Evolutionary conservation across 257 asterid genomes (phyloP), one percentile per base, ranked within the genome.

Genomic region (Solanum chaucha): DNA sequence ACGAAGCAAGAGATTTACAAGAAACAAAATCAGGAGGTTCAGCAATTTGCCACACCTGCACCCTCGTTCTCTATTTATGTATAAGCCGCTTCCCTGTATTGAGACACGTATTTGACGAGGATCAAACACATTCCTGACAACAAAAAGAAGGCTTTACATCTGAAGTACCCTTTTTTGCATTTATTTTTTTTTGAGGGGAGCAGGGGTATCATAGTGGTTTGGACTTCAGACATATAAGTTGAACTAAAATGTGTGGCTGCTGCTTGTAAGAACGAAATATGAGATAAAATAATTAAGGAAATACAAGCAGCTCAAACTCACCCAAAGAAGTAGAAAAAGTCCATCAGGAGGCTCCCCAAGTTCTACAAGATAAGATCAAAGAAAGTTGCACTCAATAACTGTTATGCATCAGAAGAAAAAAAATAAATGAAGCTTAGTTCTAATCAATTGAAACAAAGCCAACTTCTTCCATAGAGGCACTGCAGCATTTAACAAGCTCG

Each of bases 311-410:
- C 64, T 85, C 82, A 87, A 87, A 90, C 99, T 93, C 92, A 97
- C 99, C 99, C 99, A 75, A 95, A 97, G 94, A 97, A 97, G 92
- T 94, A 97, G 88, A 97, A 94, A 89, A 97, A 97, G 91, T 97
- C 99, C 99, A 96, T 95, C 91, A 97, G 92, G 88, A 97, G 99
- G 92, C 98, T 93, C 88, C 99, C 99, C 87, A 88, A 94, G 88
- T 92, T 97, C 99, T 97, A 87, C 88, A 82, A 83, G 89, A 87
- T 28, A 10, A 86, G 34, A 82, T 83, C 83, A 80, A 70, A 35
- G 77, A 38, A 58, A 87, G 38, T 72, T 81, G 20, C 44, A 46
- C 15, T 80, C 41, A 48, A 48, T 17, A 46, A 80, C 30, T 46
- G 28, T 10, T 64, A 48, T 46, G 28, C 41, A 46, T 81, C 44